Percentiles rank a stretch among this genome's conserved stretches.
Conservation (phyloP, 495 filamentous ascomycete species). For the Annulohypoxylon maeteangense region DNA sequence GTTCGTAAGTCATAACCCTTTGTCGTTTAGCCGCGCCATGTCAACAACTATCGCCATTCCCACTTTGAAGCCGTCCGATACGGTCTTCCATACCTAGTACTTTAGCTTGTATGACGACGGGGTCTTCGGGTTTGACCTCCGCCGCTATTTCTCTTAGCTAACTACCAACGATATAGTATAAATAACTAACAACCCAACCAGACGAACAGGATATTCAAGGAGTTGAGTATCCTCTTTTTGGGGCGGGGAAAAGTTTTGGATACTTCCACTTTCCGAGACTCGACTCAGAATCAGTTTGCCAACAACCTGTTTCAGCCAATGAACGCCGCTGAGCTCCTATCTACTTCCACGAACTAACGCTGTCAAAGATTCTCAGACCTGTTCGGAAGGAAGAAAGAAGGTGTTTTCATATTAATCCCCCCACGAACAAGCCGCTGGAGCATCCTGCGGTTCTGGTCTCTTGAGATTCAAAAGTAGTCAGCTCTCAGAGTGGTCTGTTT, state of each 20-base stretch:
- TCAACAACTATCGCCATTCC: constrained; percentile 21
- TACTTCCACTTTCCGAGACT: constrained; percentile 50
- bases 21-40: constrained; percentile 14
- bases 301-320: constrained; percentile 45
- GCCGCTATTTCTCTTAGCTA: not conserved
- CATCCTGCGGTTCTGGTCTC: constrained; percentile 39
- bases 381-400: constrained; percentile 46
- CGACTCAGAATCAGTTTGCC: constrained; percentile 52
- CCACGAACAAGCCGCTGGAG: constrained; percentile 40
- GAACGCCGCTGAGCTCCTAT: constrained; percentile 30
- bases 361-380: constrained; percentile 46
- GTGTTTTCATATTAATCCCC: constrained; percentile 47
- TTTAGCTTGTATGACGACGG: constrained; percentile 5
- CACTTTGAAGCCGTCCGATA: not conserved
- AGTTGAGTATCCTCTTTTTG: constrained; percentile 40
- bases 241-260: constrained; percentile 43
- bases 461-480: constrained; percentile 37
- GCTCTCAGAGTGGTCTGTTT: constrained; percentile 31
- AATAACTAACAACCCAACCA: constrained; percentile 23
- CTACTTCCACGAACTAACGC: constrained; percentile 41
- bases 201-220: constrained; percentile 27
- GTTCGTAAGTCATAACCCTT: constrained; percentile 36
- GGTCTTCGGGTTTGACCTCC: not conserved
- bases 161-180: not conserved
- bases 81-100: too few relatives aligned